Base-by-base conservation (phyloP, 257 asterid genomes). In the Gardenia jasminoides region DNA sequence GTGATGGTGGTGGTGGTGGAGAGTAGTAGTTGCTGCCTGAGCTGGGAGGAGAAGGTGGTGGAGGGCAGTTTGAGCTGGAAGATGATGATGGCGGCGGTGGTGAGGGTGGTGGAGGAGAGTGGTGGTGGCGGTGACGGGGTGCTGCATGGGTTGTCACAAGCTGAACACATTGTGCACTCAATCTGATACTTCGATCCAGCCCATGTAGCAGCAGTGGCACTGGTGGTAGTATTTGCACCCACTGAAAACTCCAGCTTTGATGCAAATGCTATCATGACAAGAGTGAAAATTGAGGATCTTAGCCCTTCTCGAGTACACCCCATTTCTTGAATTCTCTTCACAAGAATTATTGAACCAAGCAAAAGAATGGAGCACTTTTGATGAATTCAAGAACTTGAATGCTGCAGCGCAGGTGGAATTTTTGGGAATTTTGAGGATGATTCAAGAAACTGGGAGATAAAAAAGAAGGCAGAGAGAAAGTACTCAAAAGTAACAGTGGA, bases 131-230 rank as follows among this genome's bases (percentile, higher is more conserved):
- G 86, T 7, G 98, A 90, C 11, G 91, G 88, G 69, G 91, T 79
- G 91, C 66, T 77, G 85, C 98, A 94, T 1, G 98, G 98, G 84
- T 91, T 94, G 90, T 94, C 98, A 76, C 98, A 94, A 0, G 94
- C 94, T 1, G 97, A 85, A 88, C 98, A 94, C 98, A 92, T 91
- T 79, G 97, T 92, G 86, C 98, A 94, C 80, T 92, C 94, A 83
- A 91, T 88, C 22, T 89, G 87, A 89, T 90, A 94, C 85, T 91
- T 94, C 2, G 98, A 92, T 86, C 98, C 98, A 44, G 77, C 90
- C 98, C 97, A 91, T 58, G 86, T 74, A 36, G 80, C 10, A n/a
- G 43, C 1, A 4, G 81, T 24, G 31, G 66, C 6, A 28, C 0
- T 30, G 1, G 22, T 28, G 19, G 19, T 26, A 64, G 36, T 12